Evolutionary conservation across 208 protist genomes (phyloP), one percentile per base, ranked within the genome.

Genomic region (Pavlovales sp.): DNA sequence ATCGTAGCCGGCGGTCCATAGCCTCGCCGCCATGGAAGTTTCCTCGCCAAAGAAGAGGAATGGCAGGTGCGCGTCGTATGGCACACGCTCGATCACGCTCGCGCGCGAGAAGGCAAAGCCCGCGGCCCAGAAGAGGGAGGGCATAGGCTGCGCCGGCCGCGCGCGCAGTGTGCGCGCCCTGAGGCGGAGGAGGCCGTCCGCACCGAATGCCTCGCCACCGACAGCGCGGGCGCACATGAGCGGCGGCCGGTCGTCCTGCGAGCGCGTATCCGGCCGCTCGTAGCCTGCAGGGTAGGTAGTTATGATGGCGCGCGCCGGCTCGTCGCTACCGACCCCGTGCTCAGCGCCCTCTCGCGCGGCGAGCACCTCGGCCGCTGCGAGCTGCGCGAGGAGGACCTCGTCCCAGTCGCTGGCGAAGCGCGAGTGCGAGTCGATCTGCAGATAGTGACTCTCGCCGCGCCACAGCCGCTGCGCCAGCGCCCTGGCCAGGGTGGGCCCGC

Each of bases 1-100:
- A 30, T 87, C 83, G 57, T 37, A 87, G 11, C 83, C 83, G 67
- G 38, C 34, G 38, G 66, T 87, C 67, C 47, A 87, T 67, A 87
- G 38, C 57, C 83, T 57, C 30, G 76, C 38, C 10, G 26, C 83
- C 92, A 95, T 96, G 71, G 96, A 85, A 30, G 96, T 93, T 90
- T 97, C 96, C 91, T 98, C 97, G 4, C 97, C 97, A 85, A 97
- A 95, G 86, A 98, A 98, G 41, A 97, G 81, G 85, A 96, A 94
- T 28, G 90, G 86, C n/a, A 98, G 90, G 86, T 97, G 94, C 44
- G 96, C 96, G 88, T 97, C 97, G 88, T 98, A 97, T 0, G 96
- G 96, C 32, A 97, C 96, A 44, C 96, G 94, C 32, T 94, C 91
- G 39, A 95, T 89, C 30, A 96, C 92, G 32, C 77, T 18, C 38